These are phyloP conservation scores for Dictyostelium intermedium DNA, from an alignment of 78 protist species.

Conservation along the genomic window DNA sequence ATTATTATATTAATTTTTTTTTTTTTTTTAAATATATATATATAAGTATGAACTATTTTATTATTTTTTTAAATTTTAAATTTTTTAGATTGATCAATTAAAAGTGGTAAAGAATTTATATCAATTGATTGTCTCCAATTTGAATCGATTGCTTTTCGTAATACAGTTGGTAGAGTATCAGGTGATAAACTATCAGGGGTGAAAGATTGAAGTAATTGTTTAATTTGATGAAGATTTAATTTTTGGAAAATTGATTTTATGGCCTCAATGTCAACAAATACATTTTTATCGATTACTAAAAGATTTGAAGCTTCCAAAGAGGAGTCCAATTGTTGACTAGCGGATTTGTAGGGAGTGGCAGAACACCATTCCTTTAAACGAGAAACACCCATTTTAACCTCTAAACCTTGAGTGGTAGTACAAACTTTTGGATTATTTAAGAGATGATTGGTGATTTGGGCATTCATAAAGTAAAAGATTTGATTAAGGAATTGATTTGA, in stretches of 20 bases:
- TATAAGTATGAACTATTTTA: too few relatives aligned
- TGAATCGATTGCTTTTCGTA: constrained; percentile 36
- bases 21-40: neutral
- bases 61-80: constrained; percentile 5
- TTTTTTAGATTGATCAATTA: constrained; percentile 52
- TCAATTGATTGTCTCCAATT: constrained; percentile 53
- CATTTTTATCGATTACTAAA: constrained; percentile 70
- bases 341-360: constrained; percentile 4
- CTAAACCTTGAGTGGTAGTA: constrained; percentile 47
- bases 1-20: too few relatives aligned
- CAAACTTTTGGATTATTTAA: constrained; percentile 34
- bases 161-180: constrained; percentile 46
- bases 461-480: constrained; percentile 60
- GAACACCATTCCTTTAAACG: constrained; percentile 79
- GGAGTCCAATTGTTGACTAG: constrained; percentile 66
- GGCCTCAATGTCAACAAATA: constrained; percentile 70
- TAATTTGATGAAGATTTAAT: constrained; percentile 72
- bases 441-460: constrained; percentile 61
- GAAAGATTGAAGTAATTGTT: constrained; percentile 48
- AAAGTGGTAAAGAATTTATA: constrained; percentile 14
- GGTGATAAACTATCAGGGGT: constrained; percentile 79
- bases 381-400: constrained; percentile 68
- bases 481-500: constrained; percentile 63
- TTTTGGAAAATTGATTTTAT: constrained; percentile 76
- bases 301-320: constrained; percentile 68